Conservation (phyloP, 2,329 filamentous ascomycete species). For the Ophiostoma sp. region DNA sequence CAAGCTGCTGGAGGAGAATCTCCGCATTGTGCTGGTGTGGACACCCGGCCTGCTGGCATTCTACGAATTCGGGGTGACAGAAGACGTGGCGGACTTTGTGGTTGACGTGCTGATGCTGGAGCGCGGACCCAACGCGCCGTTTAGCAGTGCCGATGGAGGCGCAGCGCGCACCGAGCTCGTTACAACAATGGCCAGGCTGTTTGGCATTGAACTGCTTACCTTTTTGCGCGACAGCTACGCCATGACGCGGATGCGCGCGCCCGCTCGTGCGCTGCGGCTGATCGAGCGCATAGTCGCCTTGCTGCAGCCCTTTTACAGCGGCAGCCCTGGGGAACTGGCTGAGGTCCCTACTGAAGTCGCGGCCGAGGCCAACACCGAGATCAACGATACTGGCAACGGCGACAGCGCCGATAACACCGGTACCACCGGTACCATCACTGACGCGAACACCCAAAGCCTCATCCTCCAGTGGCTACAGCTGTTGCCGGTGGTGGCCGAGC, state of each 20-base stretch:
- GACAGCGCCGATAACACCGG: neutral
- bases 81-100: conserved; percentile 42
- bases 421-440: neutral
- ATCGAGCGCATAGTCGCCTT: conserved; percentile 42
- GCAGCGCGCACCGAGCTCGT: conserved; percentile 33
- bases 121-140: conserved; percentile 32
- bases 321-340: conserved; percentile 24
- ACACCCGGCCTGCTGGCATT: conserved; percentile 47
- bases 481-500: neutral
- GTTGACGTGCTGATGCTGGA: conserved; percentile 44
- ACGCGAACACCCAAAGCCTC: conserved; percentile 24
- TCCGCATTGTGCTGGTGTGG: conserved; percentile 43
- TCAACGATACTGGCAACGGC: neutral
- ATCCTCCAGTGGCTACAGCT: neutral
- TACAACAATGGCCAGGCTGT: conserved; percentile 35
- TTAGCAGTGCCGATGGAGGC: conserved; percentile 34
- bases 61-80: conserved; percentile 41
- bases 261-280: conserved; percentile 39
- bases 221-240: conserved; percentile 47
- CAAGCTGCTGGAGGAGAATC: conserved; percentile 20
- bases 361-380: conserved; percentile 19
- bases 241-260: conserved; percentile 39
- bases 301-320: conserved; percentile 41
- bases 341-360: conserved; percentile 24
- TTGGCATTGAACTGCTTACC: conserved; percentile 44